Evolutionary conservation across 352 stramenopile genomes (phyloP), one percentile per base, ranked within the genome.

Genomic region (Bremia lactucae): DNA sequence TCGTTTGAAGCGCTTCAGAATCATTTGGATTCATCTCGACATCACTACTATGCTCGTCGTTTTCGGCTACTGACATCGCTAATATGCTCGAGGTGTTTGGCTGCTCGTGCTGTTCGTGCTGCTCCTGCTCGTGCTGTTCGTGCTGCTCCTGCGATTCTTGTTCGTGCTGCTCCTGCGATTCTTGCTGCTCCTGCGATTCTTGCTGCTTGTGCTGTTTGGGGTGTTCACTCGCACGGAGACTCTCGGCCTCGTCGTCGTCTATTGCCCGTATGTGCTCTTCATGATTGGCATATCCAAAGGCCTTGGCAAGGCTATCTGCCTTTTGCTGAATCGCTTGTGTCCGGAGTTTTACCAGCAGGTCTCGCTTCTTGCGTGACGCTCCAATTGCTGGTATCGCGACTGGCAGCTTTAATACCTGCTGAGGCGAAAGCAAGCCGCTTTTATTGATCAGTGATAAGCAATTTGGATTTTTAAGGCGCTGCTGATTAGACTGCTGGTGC

Each of bases 221-320:
- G n/a, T n/a, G n/a, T n/a, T n/a, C n/a, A n/a, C n/a, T 55, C 44
- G 75, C 38, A 6, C 67, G 37, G 29, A 91, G 78, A 44, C 74
- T 78, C 37, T 56, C 49, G 51, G 75, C 68, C 28, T 90, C 78
- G 4, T 79, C 54, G 46, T 71, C 56, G 36, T 87, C 82, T 31
- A 91, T 36, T 16, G 79, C 34, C 49, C 75, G 55, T 8, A 87
- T 38, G 40, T 89, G 79, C 33, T 84, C 69, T 31, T 87, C 70
- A 43, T 80, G 83, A 34, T 52, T 87, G 14, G 46, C 40, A 47
- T 87, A 87, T 3, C 79, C 79, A 46, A 92, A 89, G 3, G 86
- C 23, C 52, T 85, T 85, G 50, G 79, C 79, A 56, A 74, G 74
- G 11, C 65, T 63, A 29, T 80, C 55, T 4, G 72, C 68, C 14